Evolutionary conservation across 1,284 basidiomycete genomes (phyloP).

Genomic region (Pisolithus thermaeus): DNA sequence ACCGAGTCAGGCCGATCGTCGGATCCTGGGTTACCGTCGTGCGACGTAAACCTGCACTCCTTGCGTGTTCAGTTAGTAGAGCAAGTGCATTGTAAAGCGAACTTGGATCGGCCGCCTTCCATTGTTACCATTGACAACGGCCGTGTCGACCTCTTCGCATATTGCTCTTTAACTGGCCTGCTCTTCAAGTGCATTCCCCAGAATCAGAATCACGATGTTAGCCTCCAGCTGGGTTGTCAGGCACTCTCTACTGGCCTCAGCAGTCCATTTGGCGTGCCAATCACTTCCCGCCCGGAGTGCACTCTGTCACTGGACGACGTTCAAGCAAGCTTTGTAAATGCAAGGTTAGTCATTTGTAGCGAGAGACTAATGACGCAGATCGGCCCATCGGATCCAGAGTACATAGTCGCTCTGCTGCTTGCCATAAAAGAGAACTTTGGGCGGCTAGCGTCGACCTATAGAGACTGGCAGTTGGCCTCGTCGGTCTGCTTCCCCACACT

Average conservation of each 20-base stretch:
- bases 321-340: conserved; percentile 17
- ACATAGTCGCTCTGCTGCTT: conserved; percentile 33
- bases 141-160: conserved; percentile 15
- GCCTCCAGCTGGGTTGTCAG: conserved; percentile 10
- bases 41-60: conserved; percentile 24
- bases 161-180: conserved; percentile 15
- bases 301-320: conserved; percentile 17
- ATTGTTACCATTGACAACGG: conserved; percentile 3
- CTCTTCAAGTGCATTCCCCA: conserved; percentile 10
- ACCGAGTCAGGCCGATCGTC: conserved; percentile 8
- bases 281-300: conserved; percentile 14
- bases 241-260: conserved; percentile 15
- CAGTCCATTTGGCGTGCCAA: conserved; percentile 4
- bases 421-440: conserved; percentile 26
- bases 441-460: conserved; percentile 18
- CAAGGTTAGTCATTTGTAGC: conserved; percentile 23
- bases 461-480: conserved; percentile 26
- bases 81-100: conserved; percentile 14
- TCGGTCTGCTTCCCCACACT: conserved; percentile 28
- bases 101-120: conserved; percentile 1
- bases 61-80: conserved; percentile 21
- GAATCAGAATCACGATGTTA: neutral
- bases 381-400: conserved; percentile 42
- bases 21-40: conserved; percentile 1
- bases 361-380: conserved; percentile 30